Evolutionary conservation across 2,329 filamentous ascomycete species (phyloP), one percentile per base, ranked within the genome.

Genomic region (Helminthosporium solani): DNA sequence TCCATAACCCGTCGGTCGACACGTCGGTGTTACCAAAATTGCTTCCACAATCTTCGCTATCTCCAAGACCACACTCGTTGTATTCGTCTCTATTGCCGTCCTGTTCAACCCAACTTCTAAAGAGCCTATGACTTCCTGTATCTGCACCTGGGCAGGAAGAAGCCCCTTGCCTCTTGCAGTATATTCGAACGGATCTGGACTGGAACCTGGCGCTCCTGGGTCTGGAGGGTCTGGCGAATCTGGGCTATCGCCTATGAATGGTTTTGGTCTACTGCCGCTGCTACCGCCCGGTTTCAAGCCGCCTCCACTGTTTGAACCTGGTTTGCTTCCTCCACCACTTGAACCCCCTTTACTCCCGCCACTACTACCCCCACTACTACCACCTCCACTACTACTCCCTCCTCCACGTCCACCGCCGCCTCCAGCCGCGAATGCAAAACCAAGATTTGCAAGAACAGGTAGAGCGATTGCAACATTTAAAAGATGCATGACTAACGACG

Each of bases 91-190:
- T 14, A 37, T 46, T 2, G 40, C 7, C 18, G 33, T 35, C 4
- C 28, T n/a, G 18, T 42, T 33, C 16, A 44, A 15, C 14, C 42
- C 25, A 25, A 38, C 9, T 27, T 46, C 44, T 12, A 46, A 20
- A 1, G 8, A 9, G 4, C 38, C 38, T 2, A 46, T 12, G 7
- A 36, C 23, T n/a, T 40, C 37, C 21, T 41, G 38, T 20, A 41
- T 16, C 16, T 46, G 38, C 15, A 37, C 44, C 12, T 36, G n/a
- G 4, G 37, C 19, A 1, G 44, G 44, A n/a, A 46, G 21, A 33
- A 16, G n/a, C 4, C 25, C 37, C 1, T 42, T 15, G 15, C 8
- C 8, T n/a, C 14, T 34, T 5, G 35, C 16, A 9, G 9, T 25
- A 9, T 25, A 25, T 25, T 25, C 23, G 23, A 6, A 25, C 15